Conservation (phyloP, 176 grass and related monocot genomes). For the Phyllostachys edulis region DNA sequence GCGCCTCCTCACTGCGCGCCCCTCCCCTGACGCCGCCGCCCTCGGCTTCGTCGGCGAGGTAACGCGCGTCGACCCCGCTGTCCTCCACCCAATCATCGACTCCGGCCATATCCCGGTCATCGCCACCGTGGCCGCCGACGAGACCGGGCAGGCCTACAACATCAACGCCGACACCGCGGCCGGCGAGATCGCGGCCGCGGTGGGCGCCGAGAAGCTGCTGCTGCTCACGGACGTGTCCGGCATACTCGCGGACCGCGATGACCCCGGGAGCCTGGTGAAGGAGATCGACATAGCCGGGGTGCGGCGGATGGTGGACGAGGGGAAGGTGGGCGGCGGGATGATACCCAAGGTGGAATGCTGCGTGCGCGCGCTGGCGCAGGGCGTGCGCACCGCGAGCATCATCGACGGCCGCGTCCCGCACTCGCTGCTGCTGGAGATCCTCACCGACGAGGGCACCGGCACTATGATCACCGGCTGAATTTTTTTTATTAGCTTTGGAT, state of each 20-base stretch:
- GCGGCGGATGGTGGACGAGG: slow-evolving; percentile 60
- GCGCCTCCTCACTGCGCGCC: slow-evolving; percentile 62
- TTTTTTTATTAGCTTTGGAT: background rate
- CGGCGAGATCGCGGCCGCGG: slow-evolving; percentile 67
- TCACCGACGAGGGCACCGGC: slow-evolving; percentile 80
- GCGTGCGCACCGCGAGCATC: slow-evolving; percentile 68
- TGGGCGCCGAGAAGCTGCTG: slow-evolving; percentile 82
- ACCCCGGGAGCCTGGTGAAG: slow-evolving; percentile 62
- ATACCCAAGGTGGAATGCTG: slow-evolving; percentile 89
- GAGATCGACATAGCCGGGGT: slow-evolving; percentile 64
- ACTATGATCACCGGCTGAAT: slow-evolving; percentile 76
- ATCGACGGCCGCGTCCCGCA: slow-evolving; percentile 80
- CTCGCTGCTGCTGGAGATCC: slow-evolving; percentile 78
- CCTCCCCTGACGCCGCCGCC: slow-evolving; percentile 45
- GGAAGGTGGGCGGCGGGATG: slow-evolving; percentile 86
- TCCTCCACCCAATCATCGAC: slow-evolving; percentile 59
- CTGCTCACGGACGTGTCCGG: slow-evolving; percentile 72
- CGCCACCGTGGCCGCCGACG: slow-evolving; percentile 74
- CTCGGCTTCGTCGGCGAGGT: slow-evolving; percentile 84
- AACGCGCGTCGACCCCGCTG: slow-evolving; percentile 53
- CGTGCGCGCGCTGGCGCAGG: slow-evolving; percentile 64
- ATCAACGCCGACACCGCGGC: slow-evolving; percentile 84
- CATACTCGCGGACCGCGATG: slow-evolving; percentile 61
- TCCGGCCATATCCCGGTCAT: slow-evolving; percentile 83
- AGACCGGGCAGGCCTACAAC: slow-evolving; percentile 77